Percentiles rank a stretch among this genome's conserved stretches.
phyloP scores from a whole-genome alignment of 345 rosid genomes.

The Boechera stricta region DNA sequence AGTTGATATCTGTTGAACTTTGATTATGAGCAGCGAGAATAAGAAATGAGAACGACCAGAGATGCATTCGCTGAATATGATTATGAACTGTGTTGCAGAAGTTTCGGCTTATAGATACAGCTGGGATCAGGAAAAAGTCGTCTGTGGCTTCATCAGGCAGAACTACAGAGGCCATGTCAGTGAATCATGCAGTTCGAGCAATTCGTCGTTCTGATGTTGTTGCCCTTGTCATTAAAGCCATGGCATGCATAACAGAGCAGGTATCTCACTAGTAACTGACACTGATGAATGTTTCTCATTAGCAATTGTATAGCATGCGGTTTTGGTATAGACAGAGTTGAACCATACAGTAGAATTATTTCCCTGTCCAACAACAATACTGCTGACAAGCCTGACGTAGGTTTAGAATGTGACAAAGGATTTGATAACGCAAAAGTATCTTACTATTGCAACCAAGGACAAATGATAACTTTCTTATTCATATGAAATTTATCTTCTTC shows the following conservation, averaged over 20 bases:
- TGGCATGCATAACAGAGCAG: conserved; percentile 98
- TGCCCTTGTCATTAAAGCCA: conserved; percentile 93
- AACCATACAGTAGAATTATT: background rate
- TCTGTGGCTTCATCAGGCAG: conserved; percentile 90
- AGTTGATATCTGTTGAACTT: conserved; percentile 5
- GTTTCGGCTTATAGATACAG: conserved; percentile 91
- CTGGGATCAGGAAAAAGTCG: conserved; percentile 94
- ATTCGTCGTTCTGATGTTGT: conserved; percentile 94
- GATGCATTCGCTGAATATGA: conserved; percentile 15
- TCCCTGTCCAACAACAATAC: background rate
- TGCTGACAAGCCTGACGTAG: background rate
- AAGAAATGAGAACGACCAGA: background rate
- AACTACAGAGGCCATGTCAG: conserved; percentile 88
- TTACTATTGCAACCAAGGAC: conserved; percentile 8
- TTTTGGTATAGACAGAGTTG: background rate
- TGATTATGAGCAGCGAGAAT: conserved; percentile 10
- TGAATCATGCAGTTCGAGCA: conserved; percentile 92
- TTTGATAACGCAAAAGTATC: background rate
- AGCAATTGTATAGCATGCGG: background rate
- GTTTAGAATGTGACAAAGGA: conserved; percentile 2
- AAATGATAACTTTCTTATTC: background rate
- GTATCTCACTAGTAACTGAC: conserved; percentile 48
- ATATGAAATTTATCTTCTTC: background rate
- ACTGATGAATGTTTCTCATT: conserved; percentile 6
- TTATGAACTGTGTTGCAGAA: conserved; percentile 61